Evolutionary conservation across 116 monocot genomes (phyloP), one percentile per base, ranked within the genome.

Genomic region (Cymodocea nodosa): DNA sequence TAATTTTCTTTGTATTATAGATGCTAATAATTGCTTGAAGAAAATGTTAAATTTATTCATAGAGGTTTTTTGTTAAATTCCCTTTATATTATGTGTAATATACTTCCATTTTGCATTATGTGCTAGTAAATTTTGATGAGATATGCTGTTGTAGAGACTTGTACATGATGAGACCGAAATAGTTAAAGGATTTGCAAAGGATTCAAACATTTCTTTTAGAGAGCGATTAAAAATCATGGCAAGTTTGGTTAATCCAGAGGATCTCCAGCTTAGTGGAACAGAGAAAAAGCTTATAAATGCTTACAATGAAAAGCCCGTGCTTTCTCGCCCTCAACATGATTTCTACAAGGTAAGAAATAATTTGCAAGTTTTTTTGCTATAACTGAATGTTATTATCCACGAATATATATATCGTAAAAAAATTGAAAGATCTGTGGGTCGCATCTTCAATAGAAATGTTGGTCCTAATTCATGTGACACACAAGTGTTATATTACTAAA

Each of bases 291-390:
- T 98, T 22, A 51, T 98, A 56, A 71, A 80, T 69, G 82, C 92
- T 18, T 98, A 98, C 58, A 91, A 98, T 51, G 92, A 86, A 52
- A 98, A 98, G 71, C 98, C 98, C 19, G 92, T 98, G 16, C 92
- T 98, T 56, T 98, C 98, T 51, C 87, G 98, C 23, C 98, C 98
- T 3, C 98, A 98, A 50, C 98, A 98, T 52, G 77, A 65, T 50
- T 98, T 98, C 67, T 98, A 82, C 55, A 44, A 8, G 77, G 92
- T 98, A 87, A 75, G 44, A 12, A 44, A 44, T 44, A 44, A 44
- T 12, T 30, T 8, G 12, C 12, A 9, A 44, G 44, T 10, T 44
- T 44, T 44, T 44, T 44, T 44, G 44, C 54, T 25, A 15, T 59
- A 25, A 9, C 34, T 23, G 3, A 6, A 59, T 59, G 24, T 4